phyloP scores from a whole-genome alignment of 1,284 basidiomycete species.

The Cryptococcus hybrid region DNA sequence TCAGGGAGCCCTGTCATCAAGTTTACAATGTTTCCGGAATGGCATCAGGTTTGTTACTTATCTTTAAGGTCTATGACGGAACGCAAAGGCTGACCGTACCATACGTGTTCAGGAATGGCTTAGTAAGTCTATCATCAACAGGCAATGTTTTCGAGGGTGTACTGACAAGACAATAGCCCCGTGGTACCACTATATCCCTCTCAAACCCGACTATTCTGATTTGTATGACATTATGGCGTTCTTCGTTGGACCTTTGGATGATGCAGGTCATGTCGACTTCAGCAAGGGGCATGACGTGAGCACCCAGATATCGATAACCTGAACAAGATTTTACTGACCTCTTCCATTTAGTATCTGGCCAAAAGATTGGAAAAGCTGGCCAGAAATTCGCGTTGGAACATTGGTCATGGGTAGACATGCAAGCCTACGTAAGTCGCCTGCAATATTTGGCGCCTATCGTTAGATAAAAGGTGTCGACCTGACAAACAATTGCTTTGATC shows the following conservation, averaged over 20 bases:
- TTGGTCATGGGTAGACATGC: constrained; percentile 54
- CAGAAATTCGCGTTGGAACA: constrained; percentile 51
- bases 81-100: constrained; percentile 3
- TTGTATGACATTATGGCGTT: constrained; percentile 54
- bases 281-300: constrained; percentile 38
- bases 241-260: constrained; percentile 49
- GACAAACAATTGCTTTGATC: neutral
- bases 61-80: constrained; percentile 21
- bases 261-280: constrained; percentile 40
- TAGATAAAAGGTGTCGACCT: neutral
- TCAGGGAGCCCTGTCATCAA: constrained; percentile 50
- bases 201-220: constrained; percentile 53
- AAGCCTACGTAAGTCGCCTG: constrained; percentile 48
- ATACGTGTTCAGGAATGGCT: constrained; percentile 28
- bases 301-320: too few species aligned
- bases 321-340: constrained; percentile 3
- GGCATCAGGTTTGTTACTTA: constrained; percentile 29
- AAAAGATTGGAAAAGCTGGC: constrained; percentile 52
- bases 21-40: constrained; percentile 51
- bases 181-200: constrained; percentile 53
- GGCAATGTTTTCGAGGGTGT: neutral
- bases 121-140: constrained; percentile 18
- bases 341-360: neutral
- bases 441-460: neutral
- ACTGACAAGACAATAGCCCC: constrained; percentile 22